phyloP scores from a whole-genome alignment of 129 eudicot genomes.

The Apium graveolens region DNA sequence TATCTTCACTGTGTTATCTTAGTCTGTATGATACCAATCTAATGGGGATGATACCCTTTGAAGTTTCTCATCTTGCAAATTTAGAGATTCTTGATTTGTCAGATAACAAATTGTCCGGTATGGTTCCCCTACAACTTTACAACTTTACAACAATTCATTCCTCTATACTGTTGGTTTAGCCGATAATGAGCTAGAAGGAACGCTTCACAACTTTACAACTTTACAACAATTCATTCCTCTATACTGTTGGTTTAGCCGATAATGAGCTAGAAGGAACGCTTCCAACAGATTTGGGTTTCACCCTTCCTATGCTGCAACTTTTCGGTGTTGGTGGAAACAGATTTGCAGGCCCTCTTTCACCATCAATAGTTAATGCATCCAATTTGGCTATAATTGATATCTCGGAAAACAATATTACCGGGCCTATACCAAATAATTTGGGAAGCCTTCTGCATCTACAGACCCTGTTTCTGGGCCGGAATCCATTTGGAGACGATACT shows the following conservation, averaged over 20 bases:
- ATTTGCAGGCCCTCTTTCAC: not conserved
- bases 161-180: no score
- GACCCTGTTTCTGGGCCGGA: not conserved
- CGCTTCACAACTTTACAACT: no score
- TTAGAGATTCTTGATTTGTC: no score
- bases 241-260: not conserved
- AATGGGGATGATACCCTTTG: no score
- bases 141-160: no score
- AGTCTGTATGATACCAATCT: no score
- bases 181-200: no score
- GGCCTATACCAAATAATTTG: conserved; percentile 9
- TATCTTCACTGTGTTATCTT: no score
- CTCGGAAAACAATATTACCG: not conserved
- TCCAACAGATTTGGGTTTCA: conserved; percentile 4
- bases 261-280: not conserved
- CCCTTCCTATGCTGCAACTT: conserved; percentile 3
- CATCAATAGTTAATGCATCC: conserved; percentile 15
- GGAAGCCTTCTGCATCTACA: conserved; percentile 1
- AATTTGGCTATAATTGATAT: not conserved
- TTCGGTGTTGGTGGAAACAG: not conserved
- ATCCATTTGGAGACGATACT: not conserved
- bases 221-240: conserved; percentile 10
- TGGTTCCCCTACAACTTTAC: no score
- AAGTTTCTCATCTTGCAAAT: no score
- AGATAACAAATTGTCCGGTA: no score